Evolutionary conservation across 1,139 yeast genomes (phyloP), one percentile per base, ranked within the genome.

Genomic region (Nakaseomyces kungkrabaensis): DNA sequence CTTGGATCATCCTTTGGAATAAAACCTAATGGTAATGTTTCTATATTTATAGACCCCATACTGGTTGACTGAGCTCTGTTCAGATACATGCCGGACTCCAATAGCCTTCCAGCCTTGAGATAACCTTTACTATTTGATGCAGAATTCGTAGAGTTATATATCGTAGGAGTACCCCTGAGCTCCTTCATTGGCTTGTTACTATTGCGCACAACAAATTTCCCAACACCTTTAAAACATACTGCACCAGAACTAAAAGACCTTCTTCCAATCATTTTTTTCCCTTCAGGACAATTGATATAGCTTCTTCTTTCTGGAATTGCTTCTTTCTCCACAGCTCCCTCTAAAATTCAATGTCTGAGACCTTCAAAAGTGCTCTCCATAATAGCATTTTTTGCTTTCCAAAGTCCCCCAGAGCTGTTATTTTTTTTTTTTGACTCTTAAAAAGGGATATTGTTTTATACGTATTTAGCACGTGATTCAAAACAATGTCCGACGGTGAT

Each of bases 41-140:
- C 70, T 48, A 62, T 61, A 49, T 65, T 61, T 36, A 59, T 62
- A 7, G 68, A 62, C 31, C 69, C 69, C 4, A 62, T 60, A 4
- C 61, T 50, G 1, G 67, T 59, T 1, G 68, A 58, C 44, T 59
- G 67, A 10, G 68, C 56, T n/a, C 63, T 63, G 34, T 61, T 55
- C 42, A 51, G 58, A 45, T 65, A 65, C 13, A 63, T 17, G 7
- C 68, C 69, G 1, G 63, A 49, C 17, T 63, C 60, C 8, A 59
- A 44, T 37, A 58, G 60, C 25, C 44, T 10, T 2, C 34, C 34
- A 8, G 65, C 66, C 45, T 59, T 63, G 48, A 63, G 37, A 37
- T 58, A 63, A 54, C 69, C 69, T 44, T 60, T 60, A 46, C 60
- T 58, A 48, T 64, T 66, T 7, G 65, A 59, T 4, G 67, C 63